Evolutionary conservation across 306 rosid species (phyloP).

Genomic region (Cotoneaster glaucophyllus): DNA sequence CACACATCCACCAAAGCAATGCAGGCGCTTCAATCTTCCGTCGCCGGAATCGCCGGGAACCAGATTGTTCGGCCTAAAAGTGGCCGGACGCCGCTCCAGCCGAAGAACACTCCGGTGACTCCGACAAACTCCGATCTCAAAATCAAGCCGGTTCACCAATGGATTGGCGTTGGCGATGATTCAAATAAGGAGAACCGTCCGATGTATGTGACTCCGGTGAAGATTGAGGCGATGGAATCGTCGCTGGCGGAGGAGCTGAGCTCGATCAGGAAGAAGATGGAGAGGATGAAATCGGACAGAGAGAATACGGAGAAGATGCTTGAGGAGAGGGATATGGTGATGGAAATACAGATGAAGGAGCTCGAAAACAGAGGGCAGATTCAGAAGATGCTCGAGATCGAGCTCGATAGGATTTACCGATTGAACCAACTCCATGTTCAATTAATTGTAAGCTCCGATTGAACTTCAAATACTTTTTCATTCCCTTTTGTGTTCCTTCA

Average conservation of each 20-base stretch:
- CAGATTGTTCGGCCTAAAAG: conserved; percentile 41
- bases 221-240: conserved; percentile 32
- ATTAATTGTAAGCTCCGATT: conserved; percentile 40
- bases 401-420: conserved; percentile 76
- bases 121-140: conserved; percentile 15
- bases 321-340: conserved; percentile 40
- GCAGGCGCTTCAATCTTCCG: conserved; percentile 31
- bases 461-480: neutral
- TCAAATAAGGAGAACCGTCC: conserved; percentile 54
- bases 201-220: neutral
- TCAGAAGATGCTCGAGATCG: conserved; percentile 73
- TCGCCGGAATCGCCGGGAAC: conserved; percentile 22
- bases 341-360: conserved; percentile 58
- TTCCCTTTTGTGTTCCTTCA: neutral
- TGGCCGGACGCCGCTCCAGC: conserved; percentile 76
- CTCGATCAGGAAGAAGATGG: conserved; percentile 67
- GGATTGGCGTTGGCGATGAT: neutral
- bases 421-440: conserved; percentile 68
- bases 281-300: conserved; percentile 48
- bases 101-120: conserved; percentile 40
- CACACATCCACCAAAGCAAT: conserved; percentile 13
- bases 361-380: conserved; percentile 50
- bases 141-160: conserved; percentile 26
- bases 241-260: conserved; percentile 84
- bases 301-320: conserved; percentile 63